Conservation (phyloP, 1,284 basidiomycete species). For the Omphalotus olearius region DNA sequence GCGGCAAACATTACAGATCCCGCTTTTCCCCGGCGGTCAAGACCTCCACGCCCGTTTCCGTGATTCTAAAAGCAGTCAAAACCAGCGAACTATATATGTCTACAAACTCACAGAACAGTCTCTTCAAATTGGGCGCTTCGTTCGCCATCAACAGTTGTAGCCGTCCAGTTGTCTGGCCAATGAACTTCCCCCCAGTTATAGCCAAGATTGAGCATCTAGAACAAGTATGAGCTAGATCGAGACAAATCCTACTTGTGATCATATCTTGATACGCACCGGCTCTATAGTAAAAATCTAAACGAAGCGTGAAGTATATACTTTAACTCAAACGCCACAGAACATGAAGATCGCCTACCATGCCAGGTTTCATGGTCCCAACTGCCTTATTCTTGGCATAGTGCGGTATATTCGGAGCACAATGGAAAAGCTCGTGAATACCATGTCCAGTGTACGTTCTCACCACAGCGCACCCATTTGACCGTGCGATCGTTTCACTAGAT, state of each 20-base stretch:
- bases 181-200: slow-evolving; percentile 67
- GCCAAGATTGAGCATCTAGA: slow-evolving; percentile 90
- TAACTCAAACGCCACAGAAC: not conserved
- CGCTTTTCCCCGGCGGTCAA: slow-evolving; percentile 64
- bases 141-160: slow-evolving; percentile 86
- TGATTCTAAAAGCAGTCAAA: slow-evolving; percentile 57
- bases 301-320: slow-evolving; percentile 2
- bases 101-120: slow-evolving; percentile 67
- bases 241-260: slow-evolving; percentile 8
- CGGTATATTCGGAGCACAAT: slow-evolving; percentile 70
- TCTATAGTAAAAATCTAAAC: slow-evolving; percentile 71
- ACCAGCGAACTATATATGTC: slow-evolving; percentile 14
- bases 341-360: slow-evolving; percentile 51
- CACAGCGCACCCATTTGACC: slow-evolving; percentile 75
- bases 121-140: slow-evolving; percentile 95
- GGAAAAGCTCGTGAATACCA: slow-evolving; percentile 85
- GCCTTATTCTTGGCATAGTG: slow-evolving; percentile 88
- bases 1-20: slow-evolving; percentile 23
- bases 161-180: slow-evolving; percentile 94
- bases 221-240: slow-evolving; percentile 6
- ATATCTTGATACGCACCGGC: slow-evolving; percentile 45
- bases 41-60: slow-evolving; percentile 87
- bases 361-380: slow-evolving; percentile 78
- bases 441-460: slow-evolving; percentile 91
- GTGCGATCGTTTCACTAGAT: slow-evolving; percentile 75